Evolutionary conservation across 345 rosid genomes (phyloP), one percentile per base, ranked within the genome.

Genomic region (Acer campestre): DNA sequence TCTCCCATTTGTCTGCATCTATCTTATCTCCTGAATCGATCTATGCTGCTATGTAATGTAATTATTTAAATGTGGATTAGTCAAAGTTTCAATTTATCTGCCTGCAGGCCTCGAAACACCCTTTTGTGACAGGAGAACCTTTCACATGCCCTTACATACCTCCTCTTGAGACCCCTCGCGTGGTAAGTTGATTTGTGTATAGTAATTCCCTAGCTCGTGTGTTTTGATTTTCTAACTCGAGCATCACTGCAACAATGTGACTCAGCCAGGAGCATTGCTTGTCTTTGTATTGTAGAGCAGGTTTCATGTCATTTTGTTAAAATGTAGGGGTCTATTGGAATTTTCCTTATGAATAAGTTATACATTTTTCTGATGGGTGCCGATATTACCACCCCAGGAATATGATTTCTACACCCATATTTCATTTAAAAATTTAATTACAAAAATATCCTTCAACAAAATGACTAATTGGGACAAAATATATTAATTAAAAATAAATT

Each of bases 61-160:
- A 64, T 9, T 70, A 73, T 58, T 31, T 42, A 42, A 17, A 55
- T 31, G 10, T 74, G 51, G 22, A 68, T 59, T 58, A 22, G 59
- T 64, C 58, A 56, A 51, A 69, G 69, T 68, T 20, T 22, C 11
- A 68, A 71, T 66, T 79, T 61, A 70, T 80, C 61, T 71, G 61
- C 62, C 70, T 87, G 81, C 91, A 97, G 99, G 99, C 99, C 70
- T 94, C 98, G 78, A 93, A 85, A 84, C 99, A 97, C 82, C 99
- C 99, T 82, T 97, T 97, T 81, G 89, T 97, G 66, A 97, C 99
- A 20, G 98, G 99, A 69, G 98, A 97, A 78, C 98, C 99, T 77
- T 94, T 97, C 84, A 94, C 89, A 12, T 82, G 91, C 82, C 99
- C 98, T 58, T 97, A 93, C 83, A 83, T 80, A 81, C 99, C 99